Conservation (phyloP, 2,329 filamentous ascomycete species). For the Fusarium abutilonis region DNA sequence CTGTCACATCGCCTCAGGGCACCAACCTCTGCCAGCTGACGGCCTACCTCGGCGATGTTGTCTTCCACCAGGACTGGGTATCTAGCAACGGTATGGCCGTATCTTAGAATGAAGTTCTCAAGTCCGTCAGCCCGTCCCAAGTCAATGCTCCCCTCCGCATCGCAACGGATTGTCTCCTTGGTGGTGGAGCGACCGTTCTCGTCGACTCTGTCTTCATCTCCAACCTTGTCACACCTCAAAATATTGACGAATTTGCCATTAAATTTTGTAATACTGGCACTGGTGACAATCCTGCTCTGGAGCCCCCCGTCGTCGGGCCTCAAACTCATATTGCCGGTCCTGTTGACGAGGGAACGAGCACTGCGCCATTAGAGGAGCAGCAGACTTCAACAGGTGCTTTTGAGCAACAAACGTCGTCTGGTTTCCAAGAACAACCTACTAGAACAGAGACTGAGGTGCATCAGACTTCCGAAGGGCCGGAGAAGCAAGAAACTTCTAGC, state of each 20-base stretch:
- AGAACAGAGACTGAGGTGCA: neutral
- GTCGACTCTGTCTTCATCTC: slow-evolving; percentile 29
- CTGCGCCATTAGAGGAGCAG: neutral
- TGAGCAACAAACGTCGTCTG: neutral
- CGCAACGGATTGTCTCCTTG: slow-evolving; percentile 1
- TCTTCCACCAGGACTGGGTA: slow-evolving; percentile 8
- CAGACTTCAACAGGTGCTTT: neutral
- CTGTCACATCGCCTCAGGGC: neutral
- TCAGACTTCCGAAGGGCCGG: no score
- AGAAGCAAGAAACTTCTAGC: no score
- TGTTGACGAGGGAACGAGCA: no score
- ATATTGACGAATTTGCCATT: slow-evolving; percentile 14
- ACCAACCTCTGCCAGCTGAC: slow-evolving; percentile 15
- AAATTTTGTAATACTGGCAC: slow-evolving; percentile 15
- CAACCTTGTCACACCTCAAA: slow-evolving; percentile 24
- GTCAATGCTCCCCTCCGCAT: slow-evolving; percentile 1
- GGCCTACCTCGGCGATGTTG: slow-evolving; percentile 14
- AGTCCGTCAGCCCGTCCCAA: neutral
- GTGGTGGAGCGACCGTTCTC: slow-evolving; percentile 5
- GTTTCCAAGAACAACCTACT: no score
- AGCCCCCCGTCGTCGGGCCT: neutral
- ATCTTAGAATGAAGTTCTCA: slow-evolving; percentile 8
- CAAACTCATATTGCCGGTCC: neutral
- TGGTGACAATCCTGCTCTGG: neutral
- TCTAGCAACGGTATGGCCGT: neutral